phyloP scores from a whole-genome alignment of 495 filamentous ascomycete genomes.

The Penicillium tannophilum region DNA sequence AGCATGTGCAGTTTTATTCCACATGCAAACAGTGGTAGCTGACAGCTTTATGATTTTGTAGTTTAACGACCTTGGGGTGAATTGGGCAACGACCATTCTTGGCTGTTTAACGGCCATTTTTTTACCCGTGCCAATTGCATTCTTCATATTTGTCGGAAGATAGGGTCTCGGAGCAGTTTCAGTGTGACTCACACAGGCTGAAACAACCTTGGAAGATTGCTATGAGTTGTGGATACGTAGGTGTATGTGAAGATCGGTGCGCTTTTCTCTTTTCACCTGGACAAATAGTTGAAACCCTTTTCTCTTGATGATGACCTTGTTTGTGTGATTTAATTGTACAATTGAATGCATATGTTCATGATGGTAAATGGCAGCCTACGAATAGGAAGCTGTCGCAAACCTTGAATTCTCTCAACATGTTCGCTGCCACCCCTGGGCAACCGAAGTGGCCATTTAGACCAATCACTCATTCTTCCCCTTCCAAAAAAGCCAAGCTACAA shows the following conservation, averaged over 20 bases:
- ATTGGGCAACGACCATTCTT: constrained; percentile 4
- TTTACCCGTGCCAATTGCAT: neutral
- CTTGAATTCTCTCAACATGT: neutral
- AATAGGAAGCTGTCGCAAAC: neutral
- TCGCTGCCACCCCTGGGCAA: no score
- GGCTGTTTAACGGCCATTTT: constrained; percentile 2
- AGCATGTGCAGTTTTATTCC: neutral
- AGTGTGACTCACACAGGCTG: neutral
- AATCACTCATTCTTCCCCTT: constrained; percentile 5
- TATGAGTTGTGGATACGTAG: no score
- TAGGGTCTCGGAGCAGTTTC: constrained; percentile 3
- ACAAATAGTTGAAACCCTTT: neutral
- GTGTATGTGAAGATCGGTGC: neutral
- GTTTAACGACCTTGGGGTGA: neutral
- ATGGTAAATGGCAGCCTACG: neutral
- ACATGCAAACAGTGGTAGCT: neutral
- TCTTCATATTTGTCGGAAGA: neutral
- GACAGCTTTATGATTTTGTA: neutral
- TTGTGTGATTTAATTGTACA: neutral
- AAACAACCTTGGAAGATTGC: no score
- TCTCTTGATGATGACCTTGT: neutral
- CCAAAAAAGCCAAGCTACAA: constrained; percentile 7
- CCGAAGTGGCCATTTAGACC: neutral
- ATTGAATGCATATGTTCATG: neutral
- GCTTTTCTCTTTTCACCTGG: no score